Base-by-base conservation (phyloP, 78 protist species). In the Protostelium mycophagum region DNA sequence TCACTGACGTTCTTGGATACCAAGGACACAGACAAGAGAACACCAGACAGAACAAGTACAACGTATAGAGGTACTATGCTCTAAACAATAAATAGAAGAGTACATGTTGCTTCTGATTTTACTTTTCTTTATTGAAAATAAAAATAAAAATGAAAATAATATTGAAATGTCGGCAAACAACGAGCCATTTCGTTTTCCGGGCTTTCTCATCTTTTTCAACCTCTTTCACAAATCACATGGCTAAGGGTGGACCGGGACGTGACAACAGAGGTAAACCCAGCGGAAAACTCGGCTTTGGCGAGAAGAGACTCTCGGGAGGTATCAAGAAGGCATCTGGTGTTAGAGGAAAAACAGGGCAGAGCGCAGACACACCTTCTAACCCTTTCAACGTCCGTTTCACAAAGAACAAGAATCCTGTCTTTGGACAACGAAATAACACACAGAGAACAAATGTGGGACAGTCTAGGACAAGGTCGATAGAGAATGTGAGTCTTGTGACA, bases 381-480 rank as follows among this genome's bases (percentile, higher is more conserved):
- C 95, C 95, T 83, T 93, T 93, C 39, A 91, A 93, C 86, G 38
- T 91, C 37, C 89, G 91, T 34, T 51, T 87, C 0, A 90, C 85
- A 28, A 86, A 87, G 0, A 36, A 84, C 0, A 93, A 93, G 89
- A 92, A 88, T 84, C 85, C 34, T 0, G 92, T 93, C 34, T 31
- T 88, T 1, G 92, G 92, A 35, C 85, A 88, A 73, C 84, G 87
- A 16, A 38, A 87, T 35, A 84, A n/a, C 23, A 92, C 93, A 63
- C 83, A 36, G n/a, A 36, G 85, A n/a, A 87, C 91, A 85, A 85
- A 90, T 84, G 51, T 73, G 37, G 95, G 95, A 63, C 95, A 93
- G 87, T 93, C 95, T 25, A 90, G 95, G 85, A 89, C 85, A 35
- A 93, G 90, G 87, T 90, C 90, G 35, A 87, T 93, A 35, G 95